Evolutionary conservation across 1,284 basidiomycete genomes (phyloP).

Genomic region (Rhodotorula sp.): DNA sequence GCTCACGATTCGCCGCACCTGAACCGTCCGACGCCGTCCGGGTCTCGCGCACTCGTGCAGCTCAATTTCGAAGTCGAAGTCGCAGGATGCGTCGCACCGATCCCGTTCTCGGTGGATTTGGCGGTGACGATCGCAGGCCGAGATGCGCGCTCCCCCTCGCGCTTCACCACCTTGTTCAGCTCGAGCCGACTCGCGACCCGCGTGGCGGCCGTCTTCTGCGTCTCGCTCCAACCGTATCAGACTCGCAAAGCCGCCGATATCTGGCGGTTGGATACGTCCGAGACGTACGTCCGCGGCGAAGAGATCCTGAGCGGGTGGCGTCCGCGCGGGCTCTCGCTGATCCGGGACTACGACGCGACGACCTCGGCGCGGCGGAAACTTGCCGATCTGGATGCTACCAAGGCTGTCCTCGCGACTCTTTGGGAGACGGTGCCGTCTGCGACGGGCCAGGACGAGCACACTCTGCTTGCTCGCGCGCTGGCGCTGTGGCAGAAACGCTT

Average conservation of each 20-base stretch:
- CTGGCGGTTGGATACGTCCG: slow-evolving; percentile 90
- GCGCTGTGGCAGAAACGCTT: slow-evolving; percentile 78
- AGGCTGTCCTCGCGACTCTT: slow-evolving; percentile 62
- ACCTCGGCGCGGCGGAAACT: slow-evolving; percentile 68
- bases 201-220: slow-evolving; percentile 43
- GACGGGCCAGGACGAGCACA: slow-evolving; percentile 52
- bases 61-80: slow-evolving; percentile 75
- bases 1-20: slow-evolving; percentile 82
- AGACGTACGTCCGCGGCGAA: slow-evolving; percentile 90
- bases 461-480: slow-evolving; percentile 63
- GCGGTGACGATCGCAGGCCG: slow-evolving; percentile 81
- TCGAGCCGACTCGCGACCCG: slow-evolving; percentile 63
- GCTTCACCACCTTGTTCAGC: slow-evolving; percentile 70
- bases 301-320: slow-evolving; percentile 80
- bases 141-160: slow-evolving; percentile 79
- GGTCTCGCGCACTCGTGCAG: slow-evolving; percentile 77
- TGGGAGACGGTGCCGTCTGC: slow-evolving; percentile 51
- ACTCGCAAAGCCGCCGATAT: slow-evolving; percentile 84
- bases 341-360: slow-evolving; percentile 76
- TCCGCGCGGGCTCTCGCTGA: slow-evolving; percentile 78
- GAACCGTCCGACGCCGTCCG: slow-evolving; percentile 75
- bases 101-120: slow-evolving; percentile 81
- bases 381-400: slow-evolving; percentile 85
- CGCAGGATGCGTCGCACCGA: slow-evolving; percentile 77
- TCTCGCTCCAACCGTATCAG: slow-evolving; percentile 77